A percentile compares a stretch with the other conserved stretches of the same genome.
Evolutionary conservation across 2,329 filamentous ascomycete genomes (phyloP).

Genomic region (Penicillium sp.): DNA sequence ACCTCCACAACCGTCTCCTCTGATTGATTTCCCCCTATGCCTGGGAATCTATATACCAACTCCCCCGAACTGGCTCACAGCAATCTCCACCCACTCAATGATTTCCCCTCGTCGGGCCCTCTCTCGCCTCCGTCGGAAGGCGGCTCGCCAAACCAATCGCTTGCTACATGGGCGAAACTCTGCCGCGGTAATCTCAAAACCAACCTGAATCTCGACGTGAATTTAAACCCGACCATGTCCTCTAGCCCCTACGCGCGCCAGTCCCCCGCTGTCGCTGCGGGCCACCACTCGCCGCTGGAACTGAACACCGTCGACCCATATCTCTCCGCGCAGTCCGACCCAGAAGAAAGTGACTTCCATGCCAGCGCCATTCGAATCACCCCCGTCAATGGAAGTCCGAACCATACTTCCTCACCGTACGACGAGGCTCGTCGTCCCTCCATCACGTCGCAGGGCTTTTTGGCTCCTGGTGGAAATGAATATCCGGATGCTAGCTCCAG

Average conservation of each 20-base stretch:
- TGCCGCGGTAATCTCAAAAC: constrained; percentile 1
- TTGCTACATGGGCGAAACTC: constrained; percentile 14
- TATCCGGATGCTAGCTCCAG: constrained; percentile 11
- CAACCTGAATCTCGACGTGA: constrained; percentile 6
- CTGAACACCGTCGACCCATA: constrained; percentile 40
- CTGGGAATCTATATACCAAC: constrained; percentile 15
- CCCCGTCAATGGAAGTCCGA: constrained; percentile 24
- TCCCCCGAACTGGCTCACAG: constrained; percentile 7
- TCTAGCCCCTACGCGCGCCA: constrained; percentile 25
- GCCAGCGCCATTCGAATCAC: constrained; percentile 36
- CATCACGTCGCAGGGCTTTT: constrained; percentile 14
- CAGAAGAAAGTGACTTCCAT: constrained; percentile 40
- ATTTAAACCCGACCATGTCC: constrained; percentile 15
- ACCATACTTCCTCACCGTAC: constrained; percentile 18
- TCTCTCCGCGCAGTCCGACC: constrained; percentile 40
- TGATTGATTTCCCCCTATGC: constrained; percentile 6
- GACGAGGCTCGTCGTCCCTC: constrained; percentile 20
- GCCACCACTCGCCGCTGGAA: constrained; percentile 31
- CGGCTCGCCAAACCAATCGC: constrained; percentile 10
- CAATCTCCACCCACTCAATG: constrained; percentile 12
- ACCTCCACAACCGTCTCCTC: background rate
- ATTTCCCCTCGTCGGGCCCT: constrained; percentile 8
- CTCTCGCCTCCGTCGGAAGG: constrained; percentile 20
- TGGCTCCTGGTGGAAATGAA: constrained; percentile 11
- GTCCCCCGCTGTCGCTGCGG: constrained; percentile 27